Evolutionary conservation across 208 protist species (phyloP).

Genomic region (Wallacemonas sp.): DNA sequence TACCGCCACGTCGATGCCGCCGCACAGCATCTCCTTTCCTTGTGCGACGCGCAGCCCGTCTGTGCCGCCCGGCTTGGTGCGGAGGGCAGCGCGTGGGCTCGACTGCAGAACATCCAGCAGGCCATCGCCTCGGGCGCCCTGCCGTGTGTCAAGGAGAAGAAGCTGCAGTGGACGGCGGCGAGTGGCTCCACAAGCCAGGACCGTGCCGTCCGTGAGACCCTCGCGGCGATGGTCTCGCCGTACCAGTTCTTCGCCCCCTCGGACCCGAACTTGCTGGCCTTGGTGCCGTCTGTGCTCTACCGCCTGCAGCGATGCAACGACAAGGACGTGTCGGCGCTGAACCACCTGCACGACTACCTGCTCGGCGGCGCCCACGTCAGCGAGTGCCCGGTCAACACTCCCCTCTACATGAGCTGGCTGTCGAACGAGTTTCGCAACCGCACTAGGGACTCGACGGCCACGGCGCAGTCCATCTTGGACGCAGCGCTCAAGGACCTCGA

Average conservation of each 20-base stretch:
- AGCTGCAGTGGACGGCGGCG: conserved; percentile 37
- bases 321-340: conserved; percentile 41
- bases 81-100: conserved; percentile 38
- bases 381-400: conserved; percentile 7
- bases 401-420: conserved; percentile 18
- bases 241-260: conserved; percentile 30
- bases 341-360: conserved; percentile 35
- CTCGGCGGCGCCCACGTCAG: conserved; percentile 1
- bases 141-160: conserved; percentile 34
- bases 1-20: conserved; percentile 34
- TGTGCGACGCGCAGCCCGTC: conserved; percentile 38
- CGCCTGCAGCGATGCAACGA: conserved; percentile 60
- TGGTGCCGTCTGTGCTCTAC: conserved; percentile 69
- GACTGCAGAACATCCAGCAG: conserved; percentile 32
- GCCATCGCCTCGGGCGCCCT: conserved; percentile 35
- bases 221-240: conserved; percentile 42
- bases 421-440: conserved; percentile 16
- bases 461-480: conserved; percentile 3
- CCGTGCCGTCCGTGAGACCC: conserved; percentile 22
- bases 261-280: conserved; percentile 21
- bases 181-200: conserved; percentile 27
- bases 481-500: not conserved
- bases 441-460: not conserved
- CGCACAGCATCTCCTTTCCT: conserved; percentile 37
- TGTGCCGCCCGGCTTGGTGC: conserved; percentile 51